Percentiles rank a stretch among this genome's conserved stretches.
phyloP scores from a whole-genome alignment of 2,329 filamentous ascomycete species.

The Epichloe scottii region DNA sequence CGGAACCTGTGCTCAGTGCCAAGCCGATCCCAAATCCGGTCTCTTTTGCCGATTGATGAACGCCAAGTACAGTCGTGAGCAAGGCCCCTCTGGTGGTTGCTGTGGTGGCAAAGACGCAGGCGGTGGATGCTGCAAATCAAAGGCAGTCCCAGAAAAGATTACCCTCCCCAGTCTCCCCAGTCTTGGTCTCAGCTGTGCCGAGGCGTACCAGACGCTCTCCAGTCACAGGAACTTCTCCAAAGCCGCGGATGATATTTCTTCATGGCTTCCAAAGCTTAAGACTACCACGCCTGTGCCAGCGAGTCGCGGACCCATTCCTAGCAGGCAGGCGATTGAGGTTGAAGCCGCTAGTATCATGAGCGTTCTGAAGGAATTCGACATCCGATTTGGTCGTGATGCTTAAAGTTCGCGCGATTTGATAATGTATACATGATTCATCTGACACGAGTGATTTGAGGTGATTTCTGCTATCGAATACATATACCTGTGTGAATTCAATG shows the following conservation, averaged over 20 bases:
- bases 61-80: constrained; percentile 42
- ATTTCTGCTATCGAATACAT: neutral
- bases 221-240: constrained; percentile 65
- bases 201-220: constrained; percentile 66
- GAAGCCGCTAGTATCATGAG: constrained; percentile 78
- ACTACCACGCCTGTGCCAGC: constrained; percentile 33
- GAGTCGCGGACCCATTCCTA: constrained; percentile 18
- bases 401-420: constrained; percentile 9
- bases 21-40: constrained; percentile 64
- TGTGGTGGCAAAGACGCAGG: constrained; percentile 48
- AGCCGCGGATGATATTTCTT: constrained; percentile 60
- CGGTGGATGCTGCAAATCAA: constrained; percentile 51
- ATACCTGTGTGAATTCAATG: neutral
- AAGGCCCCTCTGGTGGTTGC: constrained; percentile 28
- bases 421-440: neutral
- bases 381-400: constrained; percentile 47
- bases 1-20: constrained; percentile 68
- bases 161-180: constrained; percentile 26
- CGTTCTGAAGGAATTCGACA: constrained; percentile 70
- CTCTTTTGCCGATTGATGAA: constrained; percentile 75
- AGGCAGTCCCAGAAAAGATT: constrained; percentile 21
- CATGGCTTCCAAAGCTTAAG: constrained; percentile 62
- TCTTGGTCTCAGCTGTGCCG: constrained; percentile 58
- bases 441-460: neutral
- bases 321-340: constrained; percentile 56